A percentile compares a stretch with the other conserved stretches of the same genome.
Conservation (phyloP, 2,329 filamentous ascomycete genomes). For the Paracamarosporium sp. region DNA sequence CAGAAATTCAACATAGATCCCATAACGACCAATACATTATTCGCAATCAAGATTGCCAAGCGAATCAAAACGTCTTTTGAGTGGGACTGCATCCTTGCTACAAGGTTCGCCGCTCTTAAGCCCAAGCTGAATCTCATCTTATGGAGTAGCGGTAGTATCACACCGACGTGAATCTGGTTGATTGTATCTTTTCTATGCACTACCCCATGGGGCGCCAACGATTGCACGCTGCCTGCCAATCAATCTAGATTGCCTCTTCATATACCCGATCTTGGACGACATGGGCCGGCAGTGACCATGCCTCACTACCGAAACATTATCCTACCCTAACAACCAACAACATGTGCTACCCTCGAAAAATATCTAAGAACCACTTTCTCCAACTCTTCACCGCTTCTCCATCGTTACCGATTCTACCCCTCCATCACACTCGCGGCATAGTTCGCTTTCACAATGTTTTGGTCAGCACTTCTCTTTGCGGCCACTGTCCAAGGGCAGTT, state of each 20-base stretch:
- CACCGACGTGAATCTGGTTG: background rate
- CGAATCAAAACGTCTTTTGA: background rate
- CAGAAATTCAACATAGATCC: background rate
- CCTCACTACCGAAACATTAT: slow-evolving; percentile 35
- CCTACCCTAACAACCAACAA: background rate
- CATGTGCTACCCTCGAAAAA: background rate
- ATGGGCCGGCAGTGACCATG: background rate
- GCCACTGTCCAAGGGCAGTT: slow-evolving; percentile 1
- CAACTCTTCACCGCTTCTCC: background rate
- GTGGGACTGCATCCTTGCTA: background rate
- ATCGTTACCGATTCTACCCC: background rate
- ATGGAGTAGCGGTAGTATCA: slow-evolving; percentile 5
- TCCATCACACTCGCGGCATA: background rate
- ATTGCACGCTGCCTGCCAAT: background rate
- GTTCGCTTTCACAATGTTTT: background rate
- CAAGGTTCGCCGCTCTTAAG: background rate
- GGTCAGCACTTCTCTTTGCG: slow-evolving; percentile 3
- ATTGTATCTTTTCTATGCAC: background rate
- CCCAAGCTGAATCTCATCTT: background rate
- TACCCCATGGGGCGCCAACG: background rate
- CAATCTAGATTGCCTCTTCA: background rate
- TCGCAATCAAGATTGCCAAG: background rate
- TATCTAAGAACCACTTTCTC: background rate
- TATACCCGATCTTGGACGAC: background rate
- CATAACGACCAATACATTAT: background rate